These are phyloP conservation scores for Tripidium arundinaceum DNA, from an alignment of 202 grass and related monocot species.

Conservation along the genomic window DNA sequence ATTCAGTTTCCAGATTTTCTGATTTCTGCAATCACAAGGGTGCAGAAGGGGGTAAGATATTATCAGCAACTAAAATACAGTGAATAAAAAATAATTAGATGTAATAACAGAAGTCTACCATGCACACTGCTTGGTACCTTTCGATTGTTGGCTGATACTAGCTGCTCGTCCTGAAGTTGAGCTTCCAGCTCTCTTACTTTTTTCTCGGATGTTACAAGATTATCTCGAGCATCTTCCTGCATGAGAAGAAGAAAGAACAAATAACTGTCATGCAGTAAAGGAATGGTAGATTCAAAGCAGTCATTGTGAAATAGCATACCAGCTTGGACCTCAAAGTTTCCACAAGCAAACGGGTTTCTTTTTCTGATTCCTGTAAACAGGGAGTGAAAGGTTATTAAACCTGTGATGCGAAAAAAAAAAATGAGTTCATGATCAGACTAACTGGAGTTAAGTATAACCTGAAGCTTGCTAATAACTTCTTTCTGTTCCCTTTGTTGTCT, in stretches of 20 bases:
- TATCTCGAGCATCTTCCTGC: constrained; percentile 86
- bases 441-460: constrained; percentile 50
- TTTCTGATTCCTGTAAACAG: constrained; percentile 70
- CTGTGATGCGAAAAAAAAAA: neutral
- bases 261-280: constrained; percentile 4
- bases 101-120: constrained; percentile 17
- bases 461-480: constrained; percentile 91
- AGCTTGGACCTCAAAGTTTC: constrained; percentile 90
- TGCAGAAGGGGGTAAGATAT: neutral
- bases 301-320: constrained; percentile 45
- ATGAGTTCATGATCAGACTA: neutral
- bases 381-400: constrained; percentile 15
- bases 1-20: constrained; percentile 64
- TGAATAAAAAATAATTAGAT: neutral
- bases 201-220: constrained; percentile 85
- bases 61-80: neutral
- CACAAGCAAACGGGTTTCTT: constrained; percentile 66
- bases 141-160: constrained; percentile 47
- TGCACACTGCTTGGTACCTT: constrained; percentile 47
- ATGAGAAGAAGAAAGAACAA: constrained; percentile 28
- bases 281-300: neutral
- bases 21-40: constrained; percentile 63
- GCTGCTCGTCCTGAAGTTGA: constrained; percentile 73
- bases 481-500: constrained; percentile 80
- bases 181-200: constrained; percentile 78